Evolutionary conservation across 2,329 filamentous ascomycete species (phyloP).

Genomic region (Chrysosporium keratinophilum): DNA sequence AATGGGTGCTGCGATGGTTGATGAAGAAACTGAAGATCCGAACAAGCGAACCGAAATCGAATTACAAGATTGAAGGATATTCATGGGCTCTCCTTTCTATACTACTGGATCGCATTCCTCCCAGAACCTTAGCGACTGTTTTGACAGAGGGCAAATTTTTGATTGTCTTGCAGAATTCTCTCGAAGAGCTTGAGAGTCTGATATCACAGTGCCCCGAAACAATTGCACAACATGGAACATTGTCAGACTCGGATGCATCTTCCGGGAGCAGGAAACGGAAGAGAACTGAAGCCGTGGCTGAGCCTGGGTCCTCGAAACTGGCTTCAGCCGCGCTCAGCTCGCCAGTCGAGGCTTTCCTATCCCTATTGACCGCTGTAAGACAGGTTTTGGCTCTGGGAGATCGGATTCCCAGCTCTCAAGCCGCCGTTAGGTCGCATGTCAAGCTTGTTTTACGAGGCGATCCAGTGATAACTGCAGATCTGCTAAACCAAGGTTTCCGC

Average conservation of each 20-base stretch:
- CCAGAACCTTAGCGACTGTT: conserved; percentile 58
- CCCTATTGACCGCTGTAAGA: conserved; percentile 8
- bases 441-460: conserved; percentile 31
- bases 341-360: conserved; percentile 4
- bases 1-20: conserved; percentile 59
- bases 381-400: conserved; percentile 9
- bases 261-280: conserved; percentile 32
- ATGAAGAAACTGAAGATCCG: conserved; percentile 47
- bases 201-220: not conserved
- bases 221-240: conserved; percentile 15
- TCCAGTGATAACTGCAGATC: conserved; percentile 26
- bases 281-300: conserved; percentile 20
- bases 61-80: conserved; percentile 34
- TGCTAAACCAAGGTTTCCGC: conserved; percentile 18
- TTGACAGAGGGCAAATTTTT: conserved; percentile 61
- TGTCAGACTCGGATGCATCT: conserved; percentile 15
- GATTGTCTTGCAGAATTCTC: conserved; percentile 52
- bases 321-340: not conserved
- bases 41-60: conserved; percentile 26
- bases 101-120: conserved; percentile 58
- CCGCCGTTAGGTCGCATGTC: conserved; percentile 28
- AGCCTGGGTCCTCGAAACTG: not conserved
- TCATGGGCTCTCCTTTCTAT: conserved; percentile 50
- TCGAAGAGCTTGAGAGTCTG: conserved; percentile 42
- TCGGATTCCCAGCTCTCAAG: conserved; percentile 17